Evolutionary conservation across 805 yeast genomes (phyloP), one percentile per base, ranked within the genome.

Genomic region (Saccharomycopsis selenospora): DNA sequence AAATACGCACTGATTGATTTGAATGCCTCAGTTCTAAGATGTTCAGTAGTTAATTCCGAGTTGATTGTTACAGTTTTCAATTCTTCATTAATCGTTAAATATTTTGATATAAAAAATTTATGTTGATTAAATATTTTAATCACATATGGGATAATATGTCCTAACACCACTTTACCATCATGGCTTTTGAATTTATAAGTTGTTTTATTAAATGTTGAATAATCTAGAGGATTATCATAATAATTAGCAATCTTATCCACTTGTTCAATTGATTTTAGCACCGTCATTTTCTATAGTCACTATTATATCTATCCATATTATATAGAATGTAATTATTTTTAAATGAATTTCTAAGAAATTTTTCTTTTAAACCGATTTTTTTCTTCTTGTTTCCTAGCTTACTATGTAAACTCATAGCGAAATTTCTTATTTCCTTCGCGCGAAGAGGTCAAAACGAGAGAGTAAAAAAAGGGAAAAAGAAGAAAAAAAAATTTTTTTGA

Each of bases 1-100:
- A 81, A 69, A 10, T 42, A 27, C 0, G 25, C 24, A 0, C 79
- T 85, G 1, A 82, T 53, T 8, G 51, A 43, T 2, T 63, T 72
- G 46, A 85, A 62, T 0, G 65, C 64, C 0, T 47, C 50, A 46
- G 65, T 70, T 53, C 83, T 59, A 28, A 59, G 57, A 22, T 73
- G 78, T 25, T 72, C 40, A 0, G 74, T 66, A 48, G 66, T 61
- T 20, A 67, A 59, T 0, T 55, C 30, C 1, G 62, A 27, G 3
- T 52, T 30, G 4, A 76, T 58, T 2, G 50, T 49, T 1, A 77
- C 66, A 1, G 56, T 56, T 33, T 59, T 59, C 3, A 38, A 26
- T 0, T 28, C 36, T 5, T 57, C 53, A 43, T 69, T 64, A 2
- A 70, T 63, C 0, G 27, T 33, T 1, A 67, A 25, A 17, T 23